Percentiles rank a stretch among this genome's conserved stretches.
Conservation (phyloP, 805 yeast genomes). For the Saturnispora mendoncae region DNA sequence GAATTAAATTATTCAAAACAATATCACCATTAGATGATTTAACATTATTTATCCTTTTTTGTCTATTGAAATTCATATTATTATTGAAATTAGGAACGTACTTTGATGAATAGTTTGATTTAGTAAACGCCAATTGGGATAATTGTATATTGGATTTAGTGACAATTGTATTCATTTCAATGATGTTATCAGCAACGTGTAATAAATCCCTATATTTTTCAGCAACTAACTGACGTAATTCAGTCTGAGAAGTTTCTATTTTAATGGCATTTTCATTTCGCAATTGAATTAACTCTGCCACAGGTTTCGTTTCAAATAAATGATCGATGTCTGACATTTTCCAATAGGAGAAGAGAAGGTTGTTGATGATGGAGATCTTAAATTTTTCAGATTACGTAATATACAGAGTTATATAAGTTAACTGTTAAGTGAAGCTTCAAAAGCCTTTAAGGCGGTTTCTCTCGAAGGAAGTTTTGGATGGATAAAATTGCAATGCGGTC, state of each 20-base stretch:
- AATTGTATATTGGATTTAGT: constrained; percentile 21
- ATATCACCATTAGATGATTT: constrained; percentile 9
- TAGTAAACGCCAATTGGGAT: constrained; percentile 23
- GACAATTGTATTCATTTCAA: constrained; percentile 26
- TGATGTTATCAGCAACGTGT: constrained; percentile 31
- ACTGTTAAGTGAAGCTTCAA: background rate
- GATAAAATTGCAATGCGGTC: constrained; percentile 79
- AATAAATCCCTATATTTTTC: constrained; percentile 29
- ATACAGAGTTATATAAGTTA: background rate
- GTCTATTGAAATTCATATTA: constrained; percentile 13
- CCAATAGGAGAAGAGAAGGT: background rate
- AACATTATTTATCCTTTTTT: constrained; percentile 1
- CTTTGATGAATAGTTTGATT: constrained; percentile 22
- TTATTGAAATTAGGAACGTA: constrained; percentile 17
- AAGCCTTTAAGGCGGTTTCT: constrained; percentile 1
- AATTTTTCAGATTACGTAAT: background rate
- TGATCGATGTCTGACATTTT: background rate
- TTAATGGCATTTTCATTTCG: constrained; percentile 18
- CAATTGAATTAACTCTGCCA: constrained; percentile 23
- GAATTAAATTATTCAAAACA: constrained; percentile 22
- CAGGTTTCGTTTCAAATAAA: constrained; percentile 23
- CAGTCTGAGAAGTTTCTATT: constrained; percentile 18
- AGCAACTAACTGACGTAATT: constrained; percentile 28
- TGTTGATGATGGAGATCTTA: background rate
- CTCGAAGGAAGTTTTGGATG: constrained; percentile 53